Evolutionary conservation across 805 yeast genomes (phyloP), one percentile per base, ranked within the genome.

Genomic region (Wickerhamiella cacticola): DNA sequence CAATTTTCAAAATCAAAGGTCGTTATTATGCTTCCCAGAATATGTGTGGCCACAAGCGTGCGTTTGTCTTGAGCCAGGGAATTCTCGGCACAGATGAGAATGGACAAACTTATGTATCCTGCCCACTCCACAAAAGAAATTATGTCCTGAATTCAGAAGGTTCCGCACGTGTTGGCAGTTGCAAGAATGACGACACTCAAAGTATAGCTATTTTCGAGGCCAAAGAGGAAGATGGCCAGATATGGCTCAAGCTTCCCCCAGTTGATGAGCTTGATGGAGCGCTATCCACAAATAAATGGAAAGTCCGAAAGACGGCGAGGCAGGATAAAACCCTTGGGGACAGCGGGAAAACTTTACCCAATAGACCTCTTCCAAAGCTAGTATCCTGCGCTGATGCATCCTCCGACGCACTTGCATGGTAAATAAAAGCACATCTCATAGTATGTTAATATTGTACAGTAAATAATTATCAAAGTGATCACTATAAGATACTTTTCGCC

Each of bases 21-120:
- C 58, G 58, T 48, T 53, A 64, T 6, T 63, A 54, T 43, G 64
- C 68, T n/a, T 64, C 66, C 12, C 70, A 66, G 45, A 65, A 65
- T 51, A 64, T 66, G 68, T 66, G 70, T 53, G 66, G 67, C n/a
- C 68, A 66, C 48, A 61, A 63, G 28, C 54, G 68, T n/a, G 64
- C 70, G 0, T 66, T 66, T 56, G 66, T 65, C 1, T 52, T 66
- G 28, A 57, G 61, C 21, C 67, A 65, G 50, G 69, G 69, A 39
- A 61, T 64, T 18, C 40, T 65, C 12, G 59, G 63, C 3, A 56
- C 59, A 22, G 67, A 64, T 49, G 64, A 59, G 26, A 54, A 58
- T 29, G 57, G 61, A 13, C 53, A 58, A 19, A 56, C 64, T 2
- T 64, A 62, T 46, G 56, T 66, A 13, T 61, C 68, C 5, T 65